Conservation (phyloP, 768 basidiomycete species). For the Lactarius sp. region DNA sequence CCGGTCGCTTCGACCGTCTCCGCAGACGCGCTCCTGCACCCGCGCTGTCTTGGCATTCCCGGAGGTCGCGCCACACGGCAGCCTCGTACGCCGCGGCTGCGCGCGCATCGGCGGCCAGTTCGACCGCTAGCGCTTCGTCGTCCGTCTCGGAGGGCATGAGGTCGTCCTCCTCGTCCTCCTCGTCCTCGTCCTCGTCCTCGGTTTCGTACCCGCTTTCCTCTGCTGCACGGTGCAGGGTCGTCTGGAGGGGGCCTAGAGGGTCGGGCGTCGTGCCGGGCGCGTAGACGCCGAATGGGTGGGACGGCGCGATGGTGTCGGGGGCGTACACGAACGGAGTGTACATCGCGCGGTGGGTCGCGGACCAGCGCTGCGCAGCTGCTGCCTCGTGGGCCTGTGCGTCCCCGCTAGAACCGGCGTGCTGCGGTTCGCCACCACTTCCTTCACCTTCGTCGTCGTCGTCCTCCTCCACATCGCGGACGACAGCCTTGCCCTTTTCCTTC, state of each 20-base stretch:
- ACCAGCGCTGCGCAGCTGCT: conserved; percentile 3
- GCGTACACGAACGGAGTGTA: conserved; percentile 37
- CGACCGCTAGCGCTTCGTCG: conserved; percentile 35
- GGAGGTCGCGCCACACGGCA: conserved; percentile 36
- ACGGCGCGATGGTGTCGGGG: conserved; percentile 28
- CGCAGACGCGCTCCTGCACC: background rate
- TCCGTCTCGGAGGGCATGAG: conserved; percentile 35
- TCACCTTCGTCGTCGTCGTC: too few relatives aligned
- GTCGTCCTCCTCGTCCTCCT: conserved; percentile 4
- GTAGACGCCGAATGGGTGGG: conserved; percentile 28
- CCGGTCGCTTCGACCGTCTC: background rate
- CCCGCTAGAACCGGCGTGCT: background rate
- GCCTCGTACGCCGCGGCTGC: conserved; percentile 37
- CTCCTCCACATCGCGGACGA: conserved; percentile 10
- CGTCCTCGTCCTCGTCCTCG: too few relatives aligned
- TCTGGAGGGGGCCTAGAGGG: background rate
- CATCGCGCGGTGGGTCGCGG: conserved; percentile 31
- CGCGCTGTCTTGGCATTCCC: background rate
- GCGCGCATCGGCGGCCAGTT: conserved; percentile 40
- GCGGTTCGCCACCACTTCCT: too few relatives aligned
- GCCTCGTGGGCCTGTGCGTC: background rate
- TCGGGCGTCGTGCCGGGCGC: conserved; percentile 16
- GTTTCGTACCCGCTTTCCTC: too few relatives aligned
- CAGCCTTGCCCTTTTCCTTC: conserved; percentile 19
- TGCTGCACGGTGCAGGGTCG: too few relatives aligned